Evolutionary conservation across 1,284 basidiomycete species (phyloP).

Genomic region (Stygiomarasmius scandens): DNA sequence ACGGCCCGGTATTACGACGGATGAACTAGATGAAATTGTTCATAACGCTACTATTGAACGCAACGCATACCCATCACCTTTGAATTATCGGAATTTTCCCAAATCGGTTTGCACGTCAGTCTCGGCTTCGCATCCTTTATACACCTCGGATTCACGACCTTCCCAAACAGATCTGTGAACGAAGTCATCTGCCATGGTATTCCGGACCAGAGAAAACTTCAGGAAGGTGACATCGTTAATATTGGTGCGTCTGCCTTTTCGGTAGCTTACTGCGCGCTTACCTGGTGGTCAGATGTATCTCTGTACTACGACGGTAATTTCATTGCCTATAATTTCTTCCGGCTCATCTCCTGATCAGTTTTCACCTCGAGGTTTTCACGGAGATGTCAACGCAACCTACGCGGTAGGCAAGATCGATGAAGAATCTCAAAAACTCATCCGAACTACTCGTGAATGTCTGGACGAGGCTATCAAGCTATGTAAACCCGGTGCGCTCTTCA

Average conservation of each 20-base stretch:
- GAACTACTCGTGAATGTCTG: slow-evolving; percentile 76
- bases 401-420: slow-evolving; percentile 87
- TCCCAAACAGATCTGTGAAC: slow-evolving; percentile 74
- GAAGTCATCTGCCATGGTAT: slow-evolving; percentile 98
- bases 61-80: slow-evolving; percentile 90
- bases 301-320: slow-evolving; percentile 69
- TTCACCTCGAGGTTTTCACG: slow-evolving; percentile 72
- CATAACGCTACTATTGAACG: slow-evolving; percentile 92
- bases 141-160: slow-evolving; percentile 1
- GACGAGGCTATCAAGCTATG: slow-evolving; percentile 89
- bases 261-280: slow-evolving; percentile 17
- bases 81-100: slow-evolving; percentile 92
- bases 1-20: slow-evolving; percentile 91
- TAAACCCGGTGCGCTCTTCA: slow-evolving; percentile 87
- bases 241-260: slow-evolving; percentile 56
- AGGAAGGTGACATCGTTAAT: slow-evolving; percentile 93
- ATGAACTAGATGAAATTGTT: slow-evolving; percentile 94
- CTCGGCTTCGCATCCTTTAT: slow-evolving; percentile 5
- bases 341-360: slow-evolving; percentile 2
- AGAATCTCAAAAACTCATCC: slow-evolving; percentile 81
- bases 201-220: slow-evolving; percentile 84
- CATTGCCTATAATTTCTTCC: neutral
- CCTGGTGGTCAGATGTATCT: slow-evolving; percentile 62
- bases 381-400: slow-evolving; percentile 89
- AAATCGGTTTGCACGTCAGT: slow-evolving; percentile 96